phyloP scores from a whole-genome alignment of 225 moss, liverwort and hornwort species.

The Antitrichia curtipendula region DNA sequence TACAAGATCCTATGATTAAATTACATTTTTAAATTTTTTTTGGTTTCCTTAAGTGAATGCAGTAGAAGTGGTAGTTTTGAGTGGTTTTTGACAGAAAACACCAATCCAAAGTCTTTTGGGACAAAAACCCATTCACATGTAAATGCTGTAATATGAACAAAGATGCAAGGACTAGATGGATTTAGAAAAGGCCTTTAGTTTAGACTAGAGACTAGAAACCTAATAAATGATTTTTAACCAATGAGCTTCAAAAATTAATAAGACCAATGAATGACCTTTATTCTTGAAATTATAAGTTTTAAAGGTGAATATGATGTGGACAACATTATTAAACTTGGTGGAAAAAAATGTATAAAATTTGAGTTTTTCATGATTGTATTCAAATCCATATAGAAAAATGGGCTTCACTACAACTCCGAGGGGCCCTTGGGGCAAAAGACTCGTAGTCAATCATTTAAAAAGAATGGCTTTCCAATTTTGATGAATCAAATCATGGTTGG shows the following conservation, averaged over 20 bases:
- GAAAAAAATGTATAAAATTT: background rate
- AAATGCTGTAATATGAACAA: fast-evolving
- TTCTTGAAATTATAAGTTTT: background rate
- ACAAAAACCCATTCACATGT: fast-evolving
- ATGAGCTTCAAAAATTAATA: background rate
- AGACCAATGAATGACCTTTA: background rate
- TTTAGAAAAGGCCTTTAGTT: background rate
- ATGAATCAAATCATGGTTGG: background rate
- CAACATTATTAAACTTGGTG: background rate
- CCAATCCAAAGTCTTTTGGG: background rate
- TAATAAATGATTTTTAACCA: background rate
- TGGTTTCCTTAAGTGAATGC: too few species aligned
- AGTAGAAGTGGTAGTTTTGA: too few species aligned
- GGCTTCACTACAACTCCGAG: fast-evolving
- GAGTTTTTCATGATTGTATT: background rate
- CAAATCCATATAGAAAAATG: background rate
- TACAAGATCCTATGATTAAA: too few species aligned
- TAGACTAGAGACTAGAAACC: background rate
- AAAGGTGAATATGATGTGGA: background rate
- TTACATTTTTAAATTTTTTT: too few species aligned
- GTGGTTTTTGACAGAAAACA: too few species aligned
- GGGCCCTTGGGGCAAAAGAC: too few species aligned
- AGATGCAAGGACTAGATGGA: background rate
- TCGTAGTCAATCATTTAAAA: background rate
- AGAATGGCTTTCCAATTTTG: background rate